Base-by-base conservation (phyloP, 148 eudicot species). In the Silene uniflora region DNA sequence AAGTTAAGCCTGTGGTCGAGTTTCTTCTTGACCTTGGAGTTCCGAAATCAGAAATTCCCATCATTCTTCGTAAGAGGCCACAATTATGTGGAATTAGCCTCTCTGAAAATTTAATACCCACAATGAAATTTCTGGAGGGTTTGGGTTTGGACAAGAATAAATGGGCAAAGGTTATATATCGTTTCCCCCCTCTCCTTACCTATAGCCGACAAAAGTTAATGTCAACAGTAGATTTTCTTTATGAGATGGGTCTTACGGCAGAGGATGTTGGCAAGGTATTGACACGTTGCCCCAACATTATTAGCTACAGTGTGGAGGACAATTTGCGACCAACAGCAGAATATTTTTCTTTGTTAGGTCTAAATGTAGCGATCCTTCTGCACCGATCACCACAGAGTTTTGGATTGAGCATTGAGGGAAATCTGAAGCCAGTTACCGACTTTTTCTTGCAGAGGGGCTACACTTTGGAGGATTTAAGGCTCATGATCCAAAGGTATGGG, bases 11-110 rank as follows among this genome's bases (percentile, higher is more conserved):
- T 16, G 81, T 90, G 6, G 91, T 92, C 49, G 91, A 90, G 71
- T 92, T 92, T 81, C 95, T 92, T 74, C 84, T 88, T 62, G 92
- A 92, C 39, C 89, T 92, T 35, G 97, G 97, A 52, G 82, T 92
- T 52, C 84, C 92, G 13, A 85, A 88, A 79, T 69, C 91, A n/a
- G 91, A 89, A 60, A 88, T 92, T 18, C 91, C 92, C 49, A 79
- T 62, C 2, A 90, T 92, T 70, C 84, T 92, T 73, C 82, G 76
- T 67, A 90, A 85, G 85, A 86, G 95, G 79, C 97, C 97, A 75
- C 97, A 92, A 66, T 83, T 92, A 52, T 90, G 95, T 74, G 97
- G 95, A 63, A 85, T 90, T 25, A 90, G 92, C 77, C 95, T 92
- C 65, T 76, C 91, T 4, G 88, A 92, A 78, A 90, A 92, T 75